Percentiles rank a stretch among this genome's conserved stretches.
These are phyloP conservation scores for Gnomoniopsis sp. DNA, from an alignment of 2,329 filamentous ascomycete genomes.

Conservation along the genomic window DNA sequence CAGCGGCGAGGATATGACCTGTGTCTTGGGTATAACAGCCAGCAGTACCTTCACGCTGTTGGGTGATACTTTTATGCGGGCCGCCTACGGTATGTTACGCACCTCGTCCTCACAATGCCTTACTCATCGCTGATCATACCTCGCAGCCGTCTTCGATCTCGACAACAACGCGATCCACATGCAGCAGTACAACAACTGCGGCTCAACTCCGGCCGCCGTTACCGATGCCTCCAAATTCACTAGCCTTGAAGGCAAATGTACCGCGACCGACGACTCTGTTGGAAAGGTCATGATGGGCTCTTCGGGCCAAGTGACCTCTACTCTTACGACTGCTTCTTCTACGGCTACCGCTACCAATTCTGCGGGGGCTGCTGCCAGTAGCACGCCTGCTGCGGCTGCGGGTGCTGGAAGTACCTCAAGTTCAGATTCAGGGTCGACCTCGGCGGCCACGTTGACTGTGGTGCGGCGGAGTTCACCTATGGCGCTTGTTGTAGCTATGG, in stretches of 20 bases:
- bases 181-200: conserved; percentile 50
- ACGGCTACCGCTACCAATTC: background rate
- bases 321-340: background rate
- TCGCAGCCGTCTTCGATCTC: conserved; percentile 50
- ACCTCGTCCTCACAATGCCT: background rate
- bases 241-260: conserved; percentile 23
- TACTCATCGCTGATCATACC: conserved; percentile 28
- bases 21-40: conserved; percentile 48
- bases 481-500: conserved; percentile 11
- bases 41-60: conserved; percentile 48
- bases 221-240: conserved; percentile 27
- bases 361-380: background rate
- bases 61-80: conserved; percentile 57
- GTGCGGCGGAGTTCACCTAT: conserved; percentile 1
- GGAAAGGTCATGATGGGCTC: conserved; percentile 3
- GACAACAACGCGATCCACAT: conserved; percentile 46
- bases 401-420: background rate
- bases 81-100: conserved; percentile 42
- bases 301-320: background rate
- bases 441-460: conserved; percentile 3
- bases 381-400: background rate
- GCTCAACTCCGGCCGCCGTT: conserved; percentile 40
- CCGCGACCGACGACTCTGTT: background rate
- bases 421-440: background rate
- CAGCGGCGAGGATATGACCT: conserved; percentile 28